Evolutionary conservation across 1,139 yeast genomes (phyloP).

Genomic region (Kazachstania sp.): DNA sequence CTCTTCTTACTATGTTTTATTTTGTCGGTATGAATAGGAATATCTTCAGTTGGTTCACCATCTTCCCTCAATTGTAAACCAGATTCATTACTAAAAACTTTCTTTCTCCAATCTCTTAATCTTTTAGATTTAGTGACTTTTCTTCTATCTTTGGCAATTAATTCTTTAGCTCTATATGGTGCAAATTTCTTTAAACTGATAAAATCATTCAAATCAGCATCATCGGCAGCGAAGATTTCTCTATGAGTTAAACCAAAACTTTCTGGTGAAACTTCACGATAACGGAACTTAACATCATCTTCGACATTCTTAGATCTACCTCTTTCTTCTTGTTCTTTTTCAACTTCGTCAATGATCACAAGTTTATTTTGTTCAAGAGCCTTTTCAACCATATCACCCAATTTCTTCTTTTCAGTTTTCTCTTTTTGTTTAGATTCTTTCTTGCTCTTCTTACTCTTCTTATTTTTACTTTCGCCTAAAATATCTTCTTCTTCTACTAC

Average conservation of each 20-base stretch:
- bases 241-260: constrained; percentile 77
- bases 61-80: constrained; percentile 36
- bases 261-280: constrained; percentile 94
- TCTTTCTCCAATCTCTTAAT: constrained; percentile 82
- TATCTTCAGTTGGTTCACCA: constrained; percentile 7
- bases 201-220: constrained; percentile 69
- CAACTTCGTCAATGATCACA: constrained; percentile 49
- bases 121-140: constrained; percentile 77
- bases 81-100: constrained; percentile 60
- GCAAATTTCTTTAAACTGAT: constrained; percentile 90
- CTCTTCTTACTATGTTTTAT: background rate
- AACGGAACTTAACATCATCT: constrained; percentile 55
- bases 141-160: constrained; percentile 67
- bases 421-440: constrained; percentile 49
- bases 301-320: constrained; percentile 34
- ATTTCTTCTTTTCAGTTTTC: constrained; percentile 53
- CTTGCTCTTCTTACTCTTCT: constrained; percentile 36
- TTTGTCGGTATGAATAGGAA: constrained; percentile 4
- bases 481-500: constrained; percentile 15
- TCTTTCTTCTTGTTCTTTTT: constrained; percentile 40
- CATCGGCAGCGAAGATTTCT: constrained; percentile 87
- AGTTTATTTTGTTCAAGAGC: constrained; percentile 52
- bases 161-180: constrained; percentile 75
- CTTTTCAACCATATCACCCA: constrained; percentile 62
- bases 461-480: constrained; percentile 15